phyloP scores from a whole-genome alignment of 73 alveolate genomes.

The Halteria grandinella region DNA sequence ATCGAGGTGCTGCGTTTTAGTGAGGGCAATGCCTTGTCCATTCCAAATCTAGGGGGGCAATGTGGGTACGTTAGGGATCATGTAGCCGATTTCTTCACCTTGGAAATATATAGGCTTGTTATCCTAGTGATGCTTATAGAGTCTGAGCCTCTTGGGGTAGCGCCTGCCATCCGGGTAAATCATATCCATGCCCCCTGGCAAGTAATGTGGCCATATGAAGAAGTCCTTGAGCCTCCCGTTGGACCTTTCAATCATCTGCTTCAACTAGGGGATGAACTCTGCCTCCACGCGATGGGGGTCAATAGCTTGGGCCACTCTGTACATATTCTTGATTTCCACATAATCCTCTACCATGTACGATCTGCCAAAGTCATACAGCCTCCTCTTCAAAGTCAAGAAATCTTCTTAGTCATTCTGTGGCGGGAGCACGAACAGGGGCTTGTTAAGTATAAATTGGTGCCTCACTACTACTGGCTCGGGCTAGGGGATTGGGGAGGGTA shows the following conservation, averaged over 20 bases:
- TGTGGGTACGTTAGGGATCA: slow-evolving; percentile 24
- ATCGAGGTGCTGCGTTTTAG: no score
- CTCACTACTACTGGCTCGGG: no score
- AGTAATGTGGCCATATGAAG: slow-evolving; percentile 49
- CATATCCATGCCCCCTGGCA: slow-evolving; percentile 2
- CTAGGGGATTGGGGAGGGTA: no score
- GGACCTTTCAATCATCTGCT: slow-evolving; percentile 12
- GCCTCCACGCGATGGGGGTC: not conserved
- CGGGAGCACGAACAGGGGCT: no score
- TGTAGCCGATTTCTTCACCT: slow-evolving; percentile 19
- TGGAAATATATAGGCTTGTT: slow-evolving; percentile 4
- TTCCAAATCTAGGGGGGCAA: slow-evolving; percentile 44
- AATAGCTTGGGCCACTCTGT: not conserved
- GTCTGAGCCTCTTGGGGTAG: slow-evolving; percentile 49
- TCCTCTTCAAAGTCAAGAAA: no score
- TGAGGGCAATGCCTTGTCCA: slow-evolving; percentile 30
- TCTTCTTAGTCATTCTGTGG: no score
- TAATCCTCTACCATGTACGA: slow-evolving; percentile 7
- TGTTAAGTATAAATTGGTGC: no score
- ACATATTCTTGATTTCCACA: not conserved
- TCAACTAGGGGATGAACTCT: not conserved
- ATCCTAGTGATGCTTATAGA: slow-evolving; percentile 25
- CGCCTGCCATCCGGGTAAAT: slow-evolving; percentile 41
- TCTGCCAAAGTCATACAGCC: not conserved
- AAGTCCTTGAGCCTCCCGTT: slow-evolving; percentile 30